Base-by-base conservation (phyloP, 2,329 filamentous ascomycete species). In the Cryphonectria nitschkei region DNA sequence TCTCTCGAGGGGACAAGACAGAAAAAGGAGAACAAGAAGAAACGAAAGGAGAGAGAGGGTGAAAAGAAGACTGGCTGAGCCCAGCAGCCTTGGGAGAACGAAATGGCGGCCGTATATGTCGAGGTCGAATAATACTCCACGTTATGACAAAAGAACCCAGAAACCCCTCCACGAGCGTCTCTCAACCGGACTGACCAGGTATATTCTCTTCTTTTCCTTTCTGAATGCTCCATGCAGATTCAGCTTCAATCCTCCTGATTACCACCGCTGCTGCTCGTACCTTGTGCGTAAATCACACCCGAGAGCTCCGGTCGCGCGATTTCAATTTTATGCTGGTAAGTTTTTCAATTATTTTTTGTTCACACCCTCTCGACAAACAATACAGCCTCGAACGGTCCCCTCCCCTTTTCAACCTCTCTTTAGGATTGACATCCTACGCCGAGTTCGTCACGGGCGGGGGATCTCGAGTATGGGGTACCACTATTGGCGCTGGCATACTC, bases 371-470 rank as follows among this genome's bases (percentile, higher is more conserved):
- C 11, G 46, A 46, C 43, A n/a, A 50, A 50, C 16, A 50, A 8
- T 50, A 2, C 22, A n/a, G 46, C n/a, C 22, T 11, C 22, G 22
- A 22, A 22, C 46, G 22, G 43, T 22, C 46, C 22, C 46, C 16
- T 9, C 2, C 6, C 8, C 9, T 39, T 39, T 39, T 22, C 46
- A 26, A 50, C 19, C n/a, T 13, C 13, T 32, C 43, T 5, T 34
- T 29, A n/a, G 19, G 22, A 32, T 2, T 43, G 37, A 16, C 22
- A 13, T 37, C 26, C 43, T 68, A 72, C 26, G 68, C 71, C 22
- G 71, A 68, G 29, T 68, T 72, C 13, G 71, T 70, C 66, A 69
- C 69, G 56, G 71, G 68, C 56, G 68, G 70, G n/a, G 69, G 58
- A 7, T 71, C 71, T 56, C 65, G 71, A 50, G 43, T 54, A 8